Evolutionary conservation across 345 rosid genomes (phyloP).

Genomic region (Eucalyptus erythrocorys): DNA sequence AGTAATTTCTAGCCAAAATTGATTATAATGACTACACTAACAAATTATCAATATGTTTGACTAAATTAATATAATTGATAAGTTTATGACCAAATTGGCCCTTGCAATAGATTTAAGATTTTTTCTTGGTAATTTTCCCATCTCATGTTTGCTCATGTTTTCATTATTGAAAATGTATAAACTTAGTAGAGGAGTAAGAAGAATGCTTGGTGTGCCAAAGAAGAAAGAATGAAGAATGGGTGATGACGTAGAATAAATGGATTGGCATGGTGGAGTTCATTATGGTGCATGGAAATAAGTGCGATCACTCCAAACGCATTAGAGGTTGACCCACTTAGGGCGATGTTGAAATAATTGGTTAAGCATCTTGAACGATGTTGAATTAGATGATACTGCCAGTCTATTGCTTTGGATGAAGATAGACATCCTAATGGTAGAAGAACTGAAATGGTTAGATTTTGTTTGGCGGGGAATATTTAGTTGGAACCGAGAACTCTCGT

Average conservation of each 20-base stretch:
- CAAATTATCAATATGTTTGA: neutral
- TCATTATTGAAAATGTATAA: neutral
- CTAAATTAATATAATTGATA: neutral
- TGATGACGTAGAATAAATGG: neutral
- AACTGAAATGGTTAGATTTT: too few relatives aligned
- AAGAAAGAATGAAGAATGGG: neutral
- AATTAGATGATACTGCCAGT: too few relatives aligned
- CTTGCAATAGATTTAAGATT: too few relatives aligned
- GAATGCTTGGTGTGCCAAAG: neutral
- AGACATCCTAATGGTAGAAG: too few relatives aligned
- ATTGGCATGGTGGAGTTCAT: neutral
- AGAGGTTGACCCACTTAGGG: neutral
- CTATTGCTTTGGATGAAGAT: too few relatives aligned
- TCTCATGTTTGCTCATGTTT: neutral
- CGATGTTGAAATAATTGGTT: too few relatives aligned
- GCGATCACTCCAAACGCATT: neutral
- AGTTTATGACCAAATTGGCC: fast-evolving
- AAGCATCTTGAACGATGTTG: too few relatives aligned
- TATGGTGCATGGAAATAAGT: neutral
- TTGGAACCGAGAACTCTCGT: too few relatives aligned
- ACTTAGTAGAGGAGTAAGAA: neutral
- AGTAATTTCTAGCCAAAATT: neutral
- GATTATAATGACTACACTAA: fast-evolving
- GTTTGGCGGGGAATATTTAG: too few relatives aligned
- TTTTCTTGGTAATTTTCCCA: neutral